A percentile compares a stretch with the other conserved stretches of the same genome.
These are phyloP conservation scores for Sporothrix phasma DNA, from an alignment of 2,329 filamentous ascomycete species.

Conservation along the genomic window DNA sequence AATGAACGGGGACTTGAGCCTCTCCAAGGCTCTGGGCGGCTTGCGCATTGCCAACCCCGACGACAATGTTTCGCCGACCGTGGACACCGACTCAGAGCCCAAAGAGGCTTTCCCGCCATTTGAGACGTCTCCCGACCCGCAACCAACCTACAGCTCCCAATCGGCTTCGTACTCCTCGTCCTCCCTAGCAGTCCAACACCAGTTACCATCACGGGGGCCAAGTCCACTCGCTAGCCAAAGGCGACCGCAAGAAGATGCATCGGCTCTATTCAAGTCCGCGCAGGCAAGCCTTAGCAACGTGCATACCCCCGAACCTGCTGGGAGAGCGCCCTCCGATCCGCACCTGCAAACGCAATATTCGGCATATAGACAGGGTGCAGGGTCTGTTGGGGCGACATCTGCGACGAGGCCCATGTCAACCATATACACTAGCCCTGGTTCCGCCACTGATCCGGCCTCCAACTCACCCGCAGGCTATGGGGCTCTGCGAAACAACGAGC, in stretches of 20 bases:
- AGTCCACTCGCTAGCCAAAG: slow-evolving; percentile 10
- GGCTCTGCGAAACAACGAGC: slow-evolving; percentile 42
- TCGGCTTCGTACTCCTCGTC: background rate
- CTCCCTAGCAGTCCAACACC: slow-evolving; percentile 7
- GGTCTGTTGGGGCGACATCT: slow-evolving; percentile 1
- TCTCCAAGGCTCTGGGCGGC: slow-evolving; percentile 85
- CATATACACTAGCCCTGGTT: slow-evolving; percentile 23
- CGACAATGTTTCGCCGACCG: slow-evolving; percentile 32
- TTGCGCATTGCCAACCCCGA: slow-evolving; percentile 96
- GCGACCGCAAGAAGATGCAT: slow-evolving; percentile 14
- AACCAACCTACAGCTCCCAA: slow-evolving; percentile 1
- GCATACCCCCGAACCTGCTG: slow-evolving; percentile 14
- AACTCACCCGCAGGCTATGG: slow-evolving; percentile 14
- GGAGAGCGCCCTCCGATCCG: slow-evolving; percentile 11
- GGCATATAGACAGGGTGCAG: slow-evolving; percentile 14
- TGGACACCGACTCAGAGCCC: background rate
- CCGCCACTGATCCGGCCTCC: slow-evolving; percentile 25
- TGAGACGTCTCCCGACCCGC: slow-evolving; percentile 4
- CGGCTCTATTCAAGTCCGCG: slow-evolving; percentile 22
- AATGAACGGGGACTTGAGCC: slow-evolving; percentile 89
- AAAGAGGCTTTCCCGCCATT: background rate
- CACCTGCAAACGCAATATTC: slow-evolving; percentile 17
- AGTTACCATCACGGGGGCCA: slow-evolving; percentile 13
- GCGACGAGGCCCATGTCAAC: slow-evolving; percentile 27
- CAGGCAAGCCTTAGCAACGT: slow-evolving; percentile 23